Evolutionary conservation across 352 stramenopile species (phyloP), one percentile per base, ranked within the genome.

Genomic region (Globisporangium nagaii): DNA sequence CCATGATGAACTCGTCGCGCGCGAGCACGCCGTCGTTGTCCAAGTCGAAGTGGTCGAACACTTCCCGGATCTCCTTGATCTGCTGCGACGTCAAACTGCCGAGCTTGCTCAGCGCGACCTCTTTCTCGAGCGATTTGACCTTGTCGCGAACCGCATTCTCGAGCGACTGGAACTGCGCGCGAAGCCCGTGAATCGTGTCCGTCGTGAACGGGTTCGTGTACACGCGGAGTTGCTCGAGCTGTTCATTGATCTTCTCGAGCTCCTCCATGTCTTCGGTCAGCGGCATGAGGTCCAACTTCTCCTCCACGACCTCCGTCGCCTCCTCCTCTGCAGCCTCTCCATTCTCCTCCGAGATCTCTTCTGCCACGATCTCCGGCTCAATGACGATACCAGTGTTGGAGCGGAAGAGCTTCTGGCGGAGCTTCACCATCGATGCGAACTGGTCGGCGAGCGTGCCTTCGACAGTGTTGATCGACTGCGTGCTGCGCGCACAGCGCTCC

Each of bases 1-100:
- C 88, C 79, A 95, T 95, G 66, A 92, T 94, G 40, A 96, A 95
- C 62, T 96, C 88, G 22, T 93, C 83, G 24, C 88, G 84, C 25
- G 81, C 83, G 12, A 96, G 66, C 27, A 90, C 81, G 49, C 84
- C 80, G 50, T 94, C 84, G 36, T 94, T 79, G 54, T 96, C 85
- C 36, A 91, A 59, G 50, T 96, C 88, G 48, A 96, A 96, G 65
- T 94, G 81, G 49, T 94, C 78, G 36, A 96, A 96, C 28, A 95
- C 86, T 58, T 96, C 88, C 51, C 88, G 81, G 52, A 96, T 93
- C 58, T 96, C 88, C 54, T 75, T 79, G 40, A 89, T 70, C 66
- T 96, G 86, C 54, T 92, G 62, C 4, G 84, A 56, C 30, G 81
- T 91, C 24, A 96, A 72, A 45, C 90, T 88, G 42, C 84, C 86